Conservation (phyloP, 768 basidiomycete genomes). For the Pleurotus giganteus region DNA sequence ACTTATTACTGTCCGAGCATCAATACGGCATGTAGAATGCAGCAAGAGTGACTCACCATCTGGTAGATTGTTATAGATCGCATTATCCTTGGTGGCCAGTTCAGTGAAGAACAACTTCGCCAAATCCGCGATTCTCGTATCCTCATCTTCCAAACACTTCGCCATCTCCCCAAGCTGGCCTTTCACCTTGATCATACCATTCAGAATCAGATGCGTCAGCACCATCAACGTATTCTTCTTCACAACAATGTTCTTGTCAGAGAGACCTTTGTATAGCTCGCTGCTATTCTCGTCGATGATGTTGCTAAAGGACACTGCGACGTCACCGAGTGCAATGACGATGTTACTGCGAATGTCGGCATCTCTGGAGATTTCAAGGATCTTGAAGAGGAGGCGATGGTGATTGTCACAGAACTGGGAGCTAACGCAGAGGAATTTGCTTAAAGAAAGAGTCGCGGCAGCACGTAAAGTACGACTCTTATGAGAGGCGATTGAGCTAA, state of each 20-base stretch:
- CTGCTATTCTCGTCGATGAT: slow-evolving; percentile 98
- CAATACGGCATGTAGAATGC: slow-evolving; percentile 3
- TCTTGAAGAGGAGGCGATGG: slow-evolving; percentile 86
- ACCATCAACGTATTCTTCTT: slow-evolving; percentile 99
- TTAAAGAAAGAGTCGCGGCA: slow-evolving; percentile 84
- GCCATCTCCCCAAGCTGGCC: slow-evolving; percentile 99
- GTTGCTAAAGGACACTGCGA: slow-evolving; percentile 96
- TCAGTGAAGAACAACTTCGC: slow-evolving; percentile 99
- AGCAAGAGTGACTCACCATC: slow-evolving; percentile 58
- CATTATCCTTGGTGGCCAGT: slow-evolving; percentile 95
- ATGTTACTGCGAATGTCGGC: slow-evolving; percentile 92
- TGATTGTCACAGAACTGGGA: slow-evolving; percentile 91
- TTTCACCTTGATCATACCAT: slow-evolving; percentile 99
- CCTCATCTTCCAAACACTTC: slow-evolving; percentile 95
- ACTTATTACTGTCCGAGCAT: slow-evolving; percentile 69
- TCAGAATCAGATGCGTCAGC: slow-evolving; percentile 91
- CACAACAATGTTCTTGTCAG: slow-evolving; percentile 82
- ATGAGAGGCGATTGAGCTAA: slow-evolving; percentile 5
- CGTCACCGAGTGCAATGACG: slow-evolving; percentile 96
- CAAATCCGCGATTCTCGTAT: slow-evolving; percentile 83
- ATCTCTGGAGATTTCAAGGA: slow-evolving; percentile 89
- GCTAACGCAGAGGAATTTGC: slow-evolving; percentile 96
- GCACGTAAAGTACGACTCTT: slow-evolving; percentile 87
- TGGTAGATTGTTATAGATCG: slow-evolving; percentile 97
- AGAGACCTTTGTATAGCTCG: slow-evolving; percentile 90